Evolutionary conservation across 1,284 basidiomycete genomes (phyloP).

Genomic region (Cerioporus squamosus): DNA sequence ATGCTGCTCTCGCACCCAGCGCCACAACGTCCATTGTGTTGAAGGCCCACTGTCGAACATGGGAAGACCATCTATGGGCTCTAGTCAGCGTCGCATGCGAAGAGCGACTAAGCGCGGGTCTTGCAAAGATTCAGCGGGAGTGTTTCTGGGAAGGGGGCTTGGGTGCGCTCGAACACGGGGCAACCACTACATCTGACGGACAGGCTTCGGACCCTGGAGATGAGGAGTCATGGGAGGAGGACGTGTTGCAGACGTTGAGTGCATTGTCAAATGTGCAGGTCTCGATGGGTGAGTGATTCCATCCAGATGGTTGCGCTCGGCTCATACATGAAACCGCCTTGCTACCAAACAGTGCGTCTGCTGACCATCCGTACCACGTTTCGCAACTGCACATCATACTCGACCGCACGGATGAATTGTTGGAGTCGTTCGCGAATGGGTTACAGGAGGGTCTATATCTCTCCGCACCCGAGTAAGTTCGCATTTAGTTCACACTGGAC

Average conservation of each 20-base stretch:
- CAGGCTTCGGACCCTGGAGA: slow-evolving; percentile 31
- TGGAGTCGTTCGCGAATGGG: slow-evolving; percentile 75
- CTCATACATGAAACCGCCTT: slow-evolving; percentile 1
- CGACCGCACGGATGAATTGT: slow-evolving; percentile 66
- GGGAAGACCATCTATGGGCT: slow-evolving; percentile 97
- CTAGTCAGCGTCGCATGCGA: slow-evolving; percentile 87
- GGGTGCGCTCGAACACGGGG: slow-evolving; percentile 42
- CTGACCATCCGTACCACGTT: slow-evolving; percentile 85
- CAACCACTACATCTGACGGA: slow-evolving; percentile 28
- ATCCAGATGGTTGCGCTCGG: neutral
- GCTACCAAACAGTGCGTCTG: slow-evolving; percentile 50
- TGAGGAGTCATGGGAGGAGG: slow-evolving; percentile 62
- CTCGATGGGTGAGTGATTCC: slow-evolving; percentile 53
- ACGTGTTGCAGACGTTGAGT: slow-evolving; percentile 57
- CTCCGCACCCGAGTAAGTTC: slow-evolving; percentile 64
- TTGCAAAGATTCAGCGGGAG: slow-evolving; percentile 52
- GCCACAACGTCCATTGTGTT: slow-evolving; percentile 78
- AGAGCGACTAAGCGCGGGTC: slow-evolving; percentile 70
- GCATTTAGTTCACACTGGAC: neutral
- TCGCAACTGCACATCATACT: slow-evolving; percentile 89
- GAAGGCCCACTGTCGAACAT: slow-evolving; percentile 80
- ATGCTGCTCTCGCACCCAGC: slow-evolving; percentile 86
- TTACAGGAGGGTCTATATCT: slow-evolving; percentile 56
- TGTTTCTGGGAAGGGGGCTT: slow-evolving; percentile 68
- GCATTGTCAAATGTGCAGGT: slow-evolving; percentile 55